Base-by-base conservation (phyloP, 2,329 filamentous ascomycete genomes). In the Colletotrichum nymphaeae region DNA sequence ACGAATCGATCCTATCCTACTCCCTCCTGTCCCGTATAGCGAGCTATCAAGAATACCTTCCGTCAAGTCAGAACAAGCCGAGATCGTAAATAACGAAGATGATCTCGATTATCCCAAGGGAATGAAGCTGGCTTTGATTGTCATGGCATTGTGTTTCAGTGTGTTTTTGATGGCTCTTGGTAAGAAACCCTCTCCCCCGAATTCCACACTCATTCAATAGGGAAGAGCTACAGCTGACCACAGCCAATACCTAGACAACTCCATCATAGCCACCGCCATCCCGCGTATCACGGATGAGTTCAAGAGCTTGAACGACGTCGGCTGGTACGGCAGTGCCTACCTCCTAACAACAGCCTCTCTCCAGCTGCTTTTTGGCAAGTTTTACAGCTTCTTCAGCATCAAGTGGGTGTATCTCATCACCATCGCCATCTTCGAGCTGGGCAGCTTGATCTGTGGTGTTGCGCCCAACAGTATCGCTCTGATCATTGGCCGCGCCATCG, bases 271-370 rank as follows among this genome's bases (percentile, higher is more conserved):
- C 9, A 85, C 84, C 1, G 84, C 84, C 3, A 85, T 86, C 67
- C 84, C 84, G 4, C 81, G 80, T 35, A 86, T 86, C 73, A 86
- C 84, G 0, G 79, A 83, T 71, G 79, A 83, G 16, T 85, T 86
- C 77, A 79, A 84, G 28, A 83, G 84, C 60, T 79, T 88, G 7
- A 79, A 83, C 8, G 86, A 88, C 67, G 83, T 89, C 12, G 85
- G 85, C 59, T 89, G 87, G 87, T 88, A 88, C 72, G 86, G 84
- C 3, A 83, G 78, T 6, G 81, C 84, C 53, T 85, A 86, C 74
- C 79, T 85, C 74, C 81, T 87, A 35, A 84, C 84, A 3, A 80
- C 81, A 5, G 79, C 82, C 32, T 81, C 84, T 1, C 80, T 85
- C 19, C 83, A 85, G 70, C 77, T 85, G 7, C 78, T 82, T 37